phyloP scores from a whole-genome alignment of 2,329 filamentous ascomycete species.

The Escovopsis weberi region DNA sequence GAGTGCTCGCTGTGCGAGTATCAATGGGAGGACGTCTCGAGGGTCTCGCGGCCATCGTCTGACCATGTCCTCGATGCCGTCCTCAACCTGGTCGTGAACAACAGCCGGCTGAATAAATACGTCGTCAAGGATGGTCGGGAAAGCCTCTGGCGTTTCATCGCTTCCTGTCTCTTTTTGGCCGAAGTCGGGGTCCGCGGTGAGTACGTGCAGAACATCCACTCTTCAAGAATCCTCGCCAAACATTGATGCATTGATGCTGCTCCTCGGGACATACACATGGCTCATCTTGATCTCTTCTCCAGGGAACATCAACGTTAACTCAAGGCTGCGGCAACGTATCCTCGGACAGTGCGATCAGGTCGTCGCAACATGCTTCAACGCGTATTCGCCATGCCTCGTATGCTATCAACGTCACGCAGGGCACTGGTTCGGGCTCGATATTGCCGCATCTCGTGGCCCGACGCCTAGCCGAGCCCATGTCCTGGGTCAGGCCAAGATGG shows the following conservation, averaged over 20 bases:
- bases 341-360: not conserved
- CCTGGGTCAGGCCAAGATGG: not conserved
- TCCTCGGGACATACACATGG: no score
- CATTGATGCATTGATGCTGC: no score
- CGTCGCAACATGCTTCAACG: not conserved
- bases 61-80: not conserved
- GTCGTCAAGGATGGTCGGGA: not conserved
- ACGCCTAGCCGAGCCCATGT: no score
- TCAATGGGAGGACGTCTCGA: not conserved
- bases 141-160: not conserved
- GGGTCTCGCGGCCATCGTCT: not conserved
- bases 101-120: not conserved
- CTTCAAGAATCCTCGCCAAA: not conserved
- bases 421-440: not conserved
- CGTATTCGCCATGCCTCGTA: not conserved
- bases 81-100: not conserved
- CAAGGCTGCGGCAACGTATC: not conserved
- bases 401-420: not conserved
- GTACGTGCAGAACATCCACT: not conserved
- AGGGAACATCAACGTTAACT: no score
- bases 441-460: not conserved
- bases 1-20: not conserved
- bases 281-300: not conserved
- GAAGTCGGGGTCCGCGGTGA: not conserved
- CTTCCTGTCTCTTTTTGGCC: not conserved